Percentiles rank a stretch among this genome's conserved stretches.
Conservation (phyloP, 371 early-diverging fungal species). For the Circinella minor region DNA sequence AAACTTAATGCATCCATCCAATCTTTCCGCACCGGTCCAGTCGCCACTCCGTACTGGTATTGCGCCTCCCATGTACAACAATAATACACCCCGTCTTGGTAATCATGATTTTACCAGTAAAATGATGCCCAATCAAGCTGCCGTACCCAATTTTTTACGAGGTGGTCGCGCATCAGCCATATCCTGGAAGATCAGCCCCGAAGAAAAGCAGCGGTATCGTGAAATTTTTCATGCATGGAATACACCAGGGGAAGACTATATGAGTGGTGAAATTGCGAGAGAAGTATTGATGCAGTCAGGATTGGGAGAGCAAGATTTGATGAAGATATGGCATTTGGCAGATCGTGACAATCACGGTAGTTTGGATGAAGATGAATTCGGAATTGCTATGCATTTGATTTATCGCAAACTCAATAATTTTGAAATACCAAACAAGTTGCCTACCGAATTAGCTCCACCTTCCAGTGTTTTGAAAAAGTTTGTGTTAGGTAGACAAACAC, state of each 20-base stretch:
- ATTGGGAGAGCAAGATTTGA: conserved; percentile 38
- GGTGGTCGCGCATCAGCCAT: conserved; percentile 31
- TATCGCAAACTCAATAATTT: conserved; percentile 78
- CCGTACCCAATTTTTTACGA: conserved; percentile 30
- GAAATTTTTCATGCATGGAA: conserved; percentile 89
- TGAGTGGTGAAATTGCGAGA: conserved; percentile 82
- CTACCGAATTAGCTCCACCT: conserved; percentile 83
- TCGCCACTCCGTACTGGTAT: conserved; percentile 29
- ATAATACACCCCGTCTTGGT: conserved; percentile 40
- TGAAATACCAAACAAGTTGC: conserved; percentile 78
- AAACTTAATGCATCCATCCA: conserved; percentile 20
- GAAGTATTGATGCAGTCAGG: conserved; percentile 71
- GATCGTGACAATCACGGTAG: conserved; percentile 52
- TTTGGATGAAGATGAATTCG: conserved; percentile 56
- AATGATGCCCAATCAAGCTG: conserved; percentile 59
- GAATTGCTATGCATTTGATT: conserved; percentile 59
- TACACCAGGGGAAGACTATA: conserved; percentile 72
- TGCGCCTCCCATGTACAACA: conserved; percentile 19
- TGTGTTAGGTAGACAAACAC: conserved; percentile 44
- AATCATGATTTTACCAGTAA: conserved; percentile 51
- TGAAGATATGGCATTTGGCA: conserved; percentile 56
- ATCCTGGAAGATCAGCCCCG: conserved; percentile 80
- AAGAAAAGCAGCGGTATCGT: conserved; percentile 83
- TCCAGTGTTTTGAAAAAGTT: conserved; percentile 67
- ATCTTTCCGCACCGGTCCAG: conserved; percentile 19